Evolutionary conservation across 257 asterid genomes (phyloP).

Genomic region (Galeopsis tetrahit): DNA sequence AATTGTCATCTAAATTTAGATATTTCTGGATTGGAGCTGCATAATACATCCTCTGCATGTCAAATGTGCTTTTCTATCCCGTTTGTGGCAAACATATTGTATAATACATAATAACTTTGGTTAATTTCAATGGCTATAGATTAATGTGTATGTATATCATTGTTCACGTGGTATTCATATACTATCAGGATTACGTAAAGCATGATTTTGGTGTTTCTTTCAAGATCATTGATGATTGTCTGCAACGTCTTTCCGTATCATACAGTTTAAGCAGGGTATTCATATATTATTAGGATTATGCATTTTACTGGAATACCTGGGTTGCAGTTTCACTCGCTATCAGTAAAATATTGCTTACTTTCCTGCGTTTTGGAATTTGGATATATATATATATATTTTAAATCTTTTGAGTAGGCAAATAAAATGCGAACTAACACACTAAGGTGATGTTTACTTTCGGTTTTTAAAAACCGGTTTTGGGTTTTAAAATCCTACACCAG

Average conservation of each 20-base stretch:
- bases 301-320: neutral
- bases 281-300: neutral
- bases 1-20: neutral
- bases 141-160: neutral
- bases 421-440: neutral
- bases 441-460: no score
- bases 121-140: neutral
- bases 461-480: no score
- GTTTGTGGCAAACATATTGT: neutral
- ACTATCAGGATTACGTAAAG: no score
- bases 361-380: neutral
- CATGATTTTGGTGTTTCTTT: no score
- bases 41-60: neutral
- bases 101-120: neutral
- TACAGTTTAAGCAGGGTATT: neutral
- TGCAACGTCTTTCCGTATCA: neutral
- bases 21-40: constrained; percentile 16
- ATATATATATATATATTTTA: neutral
- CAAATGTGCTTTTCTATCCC: neutral
- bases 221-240: no score
- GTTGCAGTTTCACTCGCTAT: neutral
- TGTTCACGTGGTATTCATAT: no score
- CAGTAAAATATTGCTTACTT: neutral
- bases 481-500: no score
- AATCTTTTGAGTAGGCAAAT: neutral